phyloP scores from a whole-genome alignment of 257 asterid genomes.

The Salvia miltiorrhiza region DNA sequence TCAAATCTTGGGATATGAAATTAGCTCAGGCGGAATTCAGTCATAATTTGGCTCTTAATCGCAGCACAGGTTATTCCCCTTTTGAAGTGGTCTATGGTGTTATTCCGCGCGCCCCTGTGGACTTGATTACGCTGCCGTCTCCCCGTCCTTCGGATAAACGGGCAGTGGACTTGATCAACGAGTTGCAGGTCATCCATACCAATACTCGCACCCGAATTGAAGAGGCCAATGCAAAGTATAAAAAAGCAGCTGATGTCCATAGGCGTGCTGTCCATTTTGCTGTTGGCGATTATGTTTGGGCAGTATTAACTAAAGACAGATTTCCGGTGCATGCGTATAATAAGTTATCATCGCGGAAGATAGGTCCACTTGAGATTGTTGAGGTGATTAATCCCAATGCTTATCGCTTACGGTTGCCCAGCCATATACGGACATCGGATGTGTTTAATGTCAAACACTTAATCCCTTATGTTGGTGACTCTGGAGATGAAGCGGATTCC shows the following conservation, averaged over 20 bases:
- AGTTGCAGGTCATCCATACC: not conserved
- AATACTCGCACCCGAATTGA: not conserved
- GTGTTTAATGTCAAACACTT: not conserved
- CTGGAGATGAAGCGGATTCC: not conserved
- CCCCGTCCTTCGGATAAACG: too few species aligned
- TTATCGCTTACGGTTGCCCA: not conserved
- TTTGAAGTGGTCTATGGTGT: not conserved
- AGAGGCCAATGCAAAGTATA: not conserved
- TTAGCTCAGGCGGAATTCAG: not conserved
- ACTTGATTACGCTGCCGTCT: not conserved
- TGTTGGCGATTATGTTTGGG: slow-evolving; percentile 3
- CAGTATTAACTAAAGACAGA: slow-evolving; percentile 3
- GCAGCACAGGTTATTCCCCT: too few species aligned
- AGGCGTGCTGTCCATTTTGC: not conserved
- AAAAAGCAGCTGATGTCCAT: not conserved
- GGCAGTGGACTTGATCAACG: not conserved
- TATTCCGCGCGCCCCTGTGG: not conserved
- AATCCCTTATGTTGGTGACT: too few species aligned
- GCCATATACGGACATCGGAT: not conserved
- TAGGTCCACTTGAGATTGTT: not conserved
- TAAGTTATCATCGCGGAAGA: not conserved
- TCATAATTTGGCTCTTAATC: not conserved
- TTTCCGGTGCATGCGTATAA: too few species aligned
- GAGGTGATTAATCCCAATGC: slow-evolving; percentile 7
- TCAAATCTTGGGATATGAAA: too few species aligned